Evolutionary conservation across 73 alveolate species (phyloP).

Genomic region (Blepharisma japonicum): DNA sequence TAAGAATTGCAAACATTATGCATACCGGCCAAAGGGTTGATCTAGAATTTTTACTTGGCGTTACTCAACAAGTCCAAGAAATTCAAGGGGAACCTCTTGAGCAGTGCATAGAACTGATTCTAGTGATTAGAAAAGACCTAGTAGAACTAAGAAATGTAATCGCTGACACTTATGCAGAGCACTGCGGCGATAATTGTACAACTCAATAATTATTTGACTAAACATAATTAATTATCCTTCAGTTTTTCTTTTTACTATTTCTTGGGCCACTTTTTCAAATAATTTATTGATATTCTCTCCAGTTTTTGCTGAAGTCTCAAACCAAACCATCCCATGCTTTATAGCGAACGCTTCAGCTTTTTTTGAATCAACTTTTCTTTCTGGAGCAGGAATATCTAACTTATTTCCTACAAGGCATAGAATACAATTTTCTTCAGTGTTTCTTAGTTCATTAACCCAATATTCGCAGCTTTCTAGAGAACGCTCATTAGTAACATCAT

Average conservation of each 20-base stretch:
- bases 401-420: constrained; percentile 55
- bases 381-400: constrained; percentile 43
- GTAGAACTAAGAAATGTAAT: too few relatives aligned
- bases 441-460: constrained; percentile 62
- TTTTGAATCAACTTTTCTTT: constrained; percentile 41
- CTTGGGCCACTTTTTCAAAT: constrained; percentile 37
- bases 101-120: too few relatives aligned
- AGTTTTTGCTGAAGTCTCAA: constrained; percentile 52
- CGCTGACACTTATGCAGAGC: too few relatives aligned
- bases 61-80: too few relatives aligned
- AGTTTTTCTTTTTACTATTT: neutral
- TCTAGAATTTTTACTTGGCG: too few relatives aligned
- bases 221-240: too few relatives aligned
- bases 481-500: constrained; percentile 57
- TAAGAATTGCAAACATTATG: too few relatives aligned
- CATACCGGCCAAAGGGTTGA: too few relatives aligned
- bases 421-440: constrained; percentile 45
- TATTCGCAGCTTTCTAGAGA: constrained; percentile 52
- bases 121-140: too few relatives aligned
- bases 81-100: too few relatives aligned
- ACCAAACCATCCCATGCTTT: constrained; percentile 32
- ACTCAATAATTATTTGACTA: too few relatives aligned
- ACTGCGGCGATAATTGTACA: too few relatives aligned
- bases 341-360: constrained; percentile 43
- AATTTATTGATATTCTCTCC: constrained; percentile 44